Evolutionary conservation across 495 filamentous ascomycete species (phyloP), one percentile per base, ranked within the genome.

Genomic region (Aspergillus taichungensis): DNA sequence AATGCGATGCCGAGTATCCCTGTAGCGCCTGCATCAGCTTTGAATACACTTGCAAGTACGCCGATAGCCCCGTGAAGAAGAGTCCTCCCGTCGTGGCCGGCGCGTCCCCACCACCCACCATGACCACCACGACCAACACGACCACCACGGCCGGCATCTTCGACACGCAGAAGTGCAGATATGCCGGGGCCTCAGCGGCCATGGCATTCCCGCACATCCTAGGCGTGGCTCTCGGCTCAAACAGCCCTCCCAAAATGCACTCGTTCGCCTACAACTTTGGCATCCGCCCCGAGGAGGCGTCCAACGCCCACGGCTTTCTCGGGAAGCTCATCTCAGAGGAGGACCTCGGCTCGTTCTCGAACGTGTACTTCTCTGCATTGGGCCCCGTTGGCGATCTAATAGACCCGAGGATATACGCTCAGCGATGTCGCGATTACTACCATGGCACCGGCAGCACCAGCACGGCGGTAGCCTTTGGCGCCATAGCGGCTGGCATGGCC

Each of bases 131-230:
- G 4, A 1, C 18, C 18, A 24, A 1, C 18, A 24, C 18, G 2
- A 4, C 18, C 18, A 24, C 18, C 18, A 24, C 18, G 18, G 18
- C 18, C 6, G 57, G 60, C 18, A 64, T 64, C 43, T 61, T 61
- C 29, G 61, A 64, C 43, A 55, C 41, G 47, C 54, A 60, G n/a
- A 64, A 61, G 43, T 52, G 31, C 46, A 52, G 61, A 53, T 53
- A 62, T 51, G 28, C 53, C 8, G 59, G 56, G 10, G 59, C 52
- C 41, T 62, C 59, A 11, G 59, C 56, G 28, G 59, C 59, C 41
- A 62, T 60, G 59, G 59, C 59, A 13, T 64, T 64, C 18, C 61
- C 61, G 32, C 59, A 64, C 39, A 53, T 64, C 40, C 37, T 64
- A 27, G 54, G 59, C 6, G 37, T 54, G 43, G 53, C 56, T 50